Base-by-base conservation (phyloP, 2,329 filamentous ascomycete genomes). In the Ophiostoma fasciatum region DNA sequence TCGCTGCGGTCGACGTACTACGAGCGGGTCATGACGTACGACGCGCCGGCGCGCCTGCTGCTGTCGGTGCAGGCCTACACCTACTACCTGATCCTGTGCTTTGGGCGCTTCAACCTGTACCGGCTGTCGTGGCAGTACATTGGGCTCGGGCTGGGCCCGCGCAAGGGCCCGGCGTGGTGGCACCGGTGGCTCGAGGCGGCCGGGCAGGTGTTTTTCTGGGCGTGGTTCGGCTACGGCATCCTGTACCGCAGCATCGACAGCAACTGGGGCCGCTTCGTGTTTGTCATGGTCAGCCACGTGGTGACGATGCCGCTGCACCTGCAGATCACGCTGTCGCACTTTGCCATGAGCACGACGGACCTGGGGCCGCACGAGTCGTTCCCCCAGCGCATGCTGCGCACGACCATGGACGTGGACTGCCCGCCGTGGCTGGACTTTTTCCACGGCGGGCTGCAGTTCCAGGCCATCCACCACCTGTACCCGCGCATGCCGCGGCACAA, bases 341-440 rank as follows among this genome's bases (percentile, higher is more conserved):
- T 92, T 56, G 82, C 82, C 45, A 94, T 93, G 85, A 88, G 82
- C 47, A 94, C 85, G 0, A 71, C 82, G 10, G 83, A 94, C 48
- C 65, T 94, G 11, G 87, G 87, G 0, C 74, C 80, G 2, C 66
- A 77, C 35, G 85, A 94, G 54, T 90, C 82, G 0, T 94, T 94
- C 54, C 75, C 85, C 1, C 84, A 93, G 57, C 82, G 78, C 55
- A 90, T 92, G 78, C 66, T 94, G 31, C 77, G 87, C 46, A 94
- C 85, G 1, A 93, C 85, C 11, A 93, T 94, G 84, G 84, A 93
- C 45, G 76, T 93, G 17, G 83, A 90, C 52, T 93, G 84, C 51
- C 82, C 84, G 1, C 64, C 69, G 11, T 93, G 85, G 84, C 64
- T 93, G 11, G 84, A 93, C 52, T 93, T 85, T 52, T 71, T 93